Conservation (phyloP, 1,139 yeast species). For the Hyphopichia khmerensis region DNA sequence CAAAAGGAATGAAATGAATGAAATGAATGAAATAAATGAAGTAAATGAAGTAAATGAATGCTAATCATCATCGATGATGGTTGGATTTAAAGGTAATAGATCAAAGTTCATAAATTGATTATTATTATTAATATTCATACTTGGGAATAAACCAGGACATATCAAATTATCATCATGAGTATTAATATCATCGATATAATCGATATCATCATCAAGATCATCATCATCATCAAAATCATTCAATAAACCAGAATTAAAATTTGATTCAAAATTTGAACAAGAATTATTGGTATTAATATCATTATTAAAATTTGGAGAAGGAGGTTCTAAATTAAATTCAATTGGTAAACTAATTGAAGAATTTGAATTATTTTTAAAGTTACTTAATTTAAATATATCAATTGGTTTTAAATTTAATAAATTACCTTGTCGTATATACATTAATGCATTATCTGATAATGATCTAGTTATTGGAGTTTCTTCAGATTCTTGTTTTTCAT, state of each 20-base stretch:
- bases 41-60: too few species aligned
- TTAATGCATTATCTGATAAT: neutral
- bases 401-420: neutral
- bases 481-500: neutral
- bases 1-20: too few species aligned
- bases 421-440: neutral
- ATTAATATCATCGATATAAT: constrained; percentile 7
- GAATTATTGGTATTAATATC: too few species aligned
- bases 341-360: neutral
- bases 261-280: too few species aligned
- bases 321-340: neutral
- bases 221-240: constrained; percentile 9
- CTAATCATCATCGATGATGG: constrained; percentile 9
- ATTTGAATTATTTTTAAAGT: neutral
- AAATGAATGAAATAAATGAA: too few species aligned
- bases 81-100: constrained; percentile 31
- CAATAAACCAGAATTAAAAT: neutral
- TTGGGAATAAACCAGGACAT: constrained; percentile 41
- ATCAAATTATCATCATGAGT: constrained; percentile 6
- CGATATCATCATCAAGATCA: constrained; percentile 10
- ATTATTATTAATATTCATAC: constrained; percentile 27
- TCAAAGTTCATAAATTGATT: constrained; percentile 24
- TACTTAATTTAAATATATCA: neutral
- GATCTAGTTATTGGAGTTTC: neutral
- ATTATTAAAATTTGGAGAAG: neutral